Evolutionary conservation across 306 rosid species (phyloP), one percentile per base, ranked within the genome.

Genomic region (Biancaea sappan): DNA sequence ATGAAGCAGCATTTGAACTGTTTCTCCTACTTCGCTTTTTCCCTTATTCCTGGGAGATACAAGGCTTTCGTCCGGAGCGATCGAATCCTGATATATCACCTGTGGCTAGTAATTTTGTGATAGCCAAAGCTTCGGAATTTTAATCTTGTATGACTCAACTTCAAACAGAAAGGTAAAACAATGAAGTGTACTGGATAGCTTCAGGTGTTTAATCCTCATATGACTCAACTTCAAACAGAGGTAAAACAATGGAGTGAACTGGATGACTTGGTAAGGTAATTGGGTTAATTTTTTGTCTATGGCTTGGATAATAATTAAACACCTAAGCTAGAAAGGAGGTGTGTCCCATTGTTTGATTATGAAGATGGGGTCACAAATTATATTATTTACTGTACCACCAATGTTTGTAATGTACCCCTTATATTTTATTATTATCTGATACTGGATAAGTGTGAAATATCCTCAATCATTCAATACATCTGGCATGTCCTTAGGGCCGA

Each of bases 261-360:
- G n/a, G n/a, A n/a, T n/a, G n/a, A n/a, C n/a, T 41, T 29, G 64
- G 40, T 58, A 1, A 40, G 34, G 65, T 29, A 37, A 22, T 41
- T 60, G 34, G 7, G 22, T 14, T 29, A 4, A 2, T 40, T 66
- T 50, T 26, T 16, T 56, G 43, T 10, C 0, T 19, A 26, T 28
- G 14, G 18, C 28, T 32, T 5, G 51, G 18, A 28, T 71, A 73
- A 44, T 48, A 26, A 59, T 73, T 73, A 24, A 75, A 80, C 51
- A 28, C 41, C 59, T 16, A 80, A 69, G 12, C 21, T 21, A 38
- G 43, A 25, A 71, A 65, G 79, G 59, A 31, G 82, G 82, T 72
- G 70, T 43, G 77, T 77, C 51, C 24, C 48, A 34, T 53, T 58
- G 28, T 44, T 53, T 69, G 34, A 72, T 58, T 38, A 40, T 21